Evolutionary conservation across 305 asterid species (phyloP).

Genomic region (Solanum aculeatissimum): DNA sequence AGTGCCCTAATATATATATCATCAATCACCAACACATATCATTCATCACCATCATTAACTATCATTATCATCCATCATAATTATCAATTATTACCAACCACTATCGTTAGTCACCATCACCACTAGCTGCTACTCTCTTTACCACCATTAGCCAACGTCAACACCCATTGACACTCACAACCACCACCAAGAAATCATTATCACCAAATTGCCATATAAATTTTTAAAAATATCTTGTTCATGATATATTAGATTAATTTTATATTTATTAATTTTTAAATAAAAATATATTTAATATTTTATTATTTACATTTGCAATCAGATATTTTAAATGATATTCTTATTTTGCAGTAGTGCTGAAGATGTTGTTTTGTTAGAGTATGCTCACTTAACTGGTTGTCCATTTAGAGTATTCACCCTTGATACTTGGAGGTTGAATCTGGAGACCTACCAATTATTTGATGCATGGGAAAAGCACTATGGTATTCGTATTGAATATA

Average conservation of each 20-base stretch:
- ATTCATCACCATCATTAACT: neutral
- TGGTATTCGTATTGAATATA: too few relatives aligned
- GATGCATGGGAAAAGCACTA: conserved; percentile 62
- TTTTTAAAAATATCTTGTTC: neutral
- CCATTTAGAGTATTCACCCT: conserved; percentile 79
- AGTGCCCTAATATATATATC: too few relatives aligned
- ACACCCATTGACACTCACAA: neutral
- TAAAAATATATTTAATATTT: neutral
- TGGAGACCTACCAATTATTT: conserved; percentile 58
- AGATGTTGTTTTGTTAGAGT: conserved; percentile 83
- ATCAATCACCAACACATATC: too few relatives aligned
- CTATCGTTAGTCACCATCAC: neutral
- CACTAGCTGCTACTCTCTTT: neutral
- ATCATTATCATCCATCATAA: neutral
- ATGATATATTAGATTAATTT: neutral
- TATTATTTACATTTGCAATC: too few relatives aligned
- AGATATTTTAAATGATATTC: neutral
- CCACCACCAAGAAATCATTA: neutral
- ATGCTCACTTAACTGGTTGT: conserved; percentile 64
- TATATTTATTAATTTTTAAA: neutral
- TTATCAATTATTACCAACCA: too few relatives aligned
- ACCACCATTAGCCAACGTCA: neutral
- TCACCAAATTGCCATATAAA: neutral
- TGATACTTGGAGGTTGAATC: conserved; percentile 84
- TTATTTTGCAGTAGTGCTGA: conserved; percentile 73